phyloP scores from a whole-genome alignment of 169 alveolate species.

The Eimeria zaria region DNA sequence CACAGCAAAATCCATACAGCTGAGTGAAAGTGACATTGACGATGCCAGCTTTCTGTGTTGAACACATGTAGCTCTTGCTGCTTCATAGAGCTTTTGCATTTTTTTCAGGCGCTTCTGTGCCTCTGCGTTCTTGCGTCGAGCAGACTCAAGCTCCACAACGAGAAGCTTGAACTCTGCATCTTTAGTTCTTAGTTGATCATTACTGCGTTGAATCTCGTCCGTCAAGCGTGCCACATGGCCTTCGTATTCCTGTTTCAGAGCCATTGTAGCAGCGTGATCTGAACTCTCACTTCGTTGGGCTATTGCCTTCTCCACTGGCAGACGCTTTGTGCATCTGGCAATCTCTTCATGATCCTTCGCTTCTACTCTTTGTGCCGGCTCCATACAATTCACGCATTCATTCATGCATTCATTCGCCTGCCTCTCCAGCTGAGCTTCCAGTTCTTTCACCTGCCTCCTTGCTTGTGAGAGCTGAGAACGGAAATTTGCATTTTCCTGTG shows the following conservation, averaged over 20 bases:
- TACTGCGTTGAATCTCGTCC: conserved; percentile 68
- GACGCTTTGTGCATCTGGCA: neutral
- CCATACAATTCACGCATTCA: neutral
- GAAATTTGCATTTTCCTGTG: conserved; percentile 5
- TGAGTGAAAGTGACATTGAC: conserved; percentile 38
- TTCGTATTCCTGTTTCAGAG: conserved; percentile 48
- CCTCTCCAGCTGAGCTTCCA: conserved; percentile 7
- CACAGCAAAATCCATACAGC: conserved; percentile 24
- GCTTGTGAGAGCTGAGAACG: conserved; percentile 38
- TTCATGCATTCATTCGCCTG: neutral
- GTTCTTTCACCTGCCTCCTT: neutral
- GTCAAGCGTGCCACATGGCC: conserved; percentile 47
- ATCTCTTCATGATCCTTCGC: neutral
- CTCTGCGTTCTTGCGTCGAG: conserved; percentile 53
- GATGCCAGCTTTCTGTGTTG: conserved; percentile 54
- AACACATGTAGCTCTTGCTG: conserved; percentile 47
- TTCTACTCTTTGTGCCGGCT: neutral
- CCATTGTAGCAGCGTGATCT: neutral
- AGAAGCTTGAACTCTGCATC: conserved; percentile 68
- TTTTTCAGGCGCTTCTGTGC: conserved; percentile 44
- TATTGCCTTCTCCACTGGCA: neutral
- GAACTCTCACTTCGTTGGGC: neutral
- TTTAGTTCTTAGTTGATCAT: conserved; percentile 42
- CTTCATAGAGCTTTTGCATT: conserved; percentile 56
- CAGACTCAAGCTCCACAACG: conserved; percentile 68